Percentiles rank a stretch among this genome's conserved stretches.
phyloP scores from a whole-genome alignment of 2,329 filamentous ascomycete genomes.

The Gaeumannomyces tritici region DNA sequence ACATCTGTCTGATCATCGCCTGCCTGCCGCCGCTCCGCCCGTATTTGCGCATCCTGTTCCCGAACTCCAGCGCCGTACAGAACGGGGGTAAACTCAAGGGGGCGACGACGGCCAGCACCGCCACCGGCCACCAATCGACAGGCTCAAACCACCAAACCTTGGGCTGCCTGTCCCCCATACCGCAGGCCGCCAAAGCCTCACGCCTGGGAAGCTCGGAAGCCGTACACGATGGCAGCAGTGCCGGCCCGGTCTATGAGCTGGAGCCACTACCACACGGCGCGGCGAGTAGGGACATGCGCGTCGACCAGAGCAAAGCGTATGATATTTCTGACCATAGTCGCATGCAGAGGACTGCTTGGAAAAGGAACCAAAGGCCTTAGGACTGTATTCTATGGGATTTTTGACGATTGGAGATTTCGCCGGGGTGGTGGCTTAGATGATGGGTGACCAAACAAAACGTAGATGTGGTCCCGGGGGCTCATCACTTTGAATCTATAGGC shows the following conservation, averaged over 20 bases:
- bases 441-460: too few relatives aligned
- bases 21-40: background rate
- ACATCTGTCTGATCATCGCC: background rate
- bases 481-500: too few relatives aligned
- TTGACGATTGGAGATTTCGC: too few relatives aligned
- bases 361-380: too few relatives aligned
- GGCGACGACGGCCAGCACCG: background rate
- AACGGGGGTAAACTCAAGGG: background rate
- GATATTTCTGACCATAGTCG: too few relatives aligned
- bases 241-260: background rate
- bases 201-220: background rate
- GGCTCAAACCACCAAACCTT: background rate
- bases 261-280: background rate
- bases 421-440: too few relatives aligned
- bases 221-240: background rate
- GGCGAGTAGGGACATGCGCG: too few relatives aligned
- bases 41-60: background rate
- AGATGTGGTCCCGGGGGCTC: too few relatives aligned
- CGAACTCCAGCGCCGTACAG: background rate
- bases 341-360: too few relatives aligned
- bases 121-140: background rate
- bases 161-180: background rate
- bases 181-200: background rate
- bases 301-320: too few relatives aligned
- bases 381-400: too few relatives aligned